Evolutionary conservation across 2,329 filamentous ascomycete genomes (phyloP).

Genomic region (Penicillium janthinellum): DNA sequence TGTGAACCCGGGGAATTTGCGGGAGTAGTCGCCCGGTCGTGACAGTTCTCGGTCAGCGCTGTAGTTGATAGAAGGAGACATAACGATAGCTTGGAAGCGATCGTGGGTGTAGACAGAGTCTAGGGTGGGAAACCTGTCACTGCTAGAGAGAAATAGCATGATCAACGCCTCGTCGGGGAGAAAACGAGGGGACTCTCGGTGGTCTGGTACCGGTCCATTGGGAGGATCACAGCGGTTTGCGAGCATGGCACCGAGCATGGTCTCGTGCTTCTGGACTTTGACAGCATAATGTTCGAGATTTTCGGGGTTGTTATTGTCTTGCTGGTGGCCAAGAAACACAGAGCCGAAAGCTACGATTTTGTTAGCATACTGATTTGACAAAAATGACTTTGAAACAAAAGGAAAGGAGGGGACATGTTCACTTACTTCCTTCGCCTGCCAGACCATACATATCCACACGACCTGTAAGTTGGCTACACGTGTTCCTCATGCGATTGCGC

Average conservation of each 20-base stretch:
- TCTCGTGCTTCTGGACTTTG: constrained; percentile 23
- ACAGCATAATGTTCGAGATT: constrained; percentile 23
- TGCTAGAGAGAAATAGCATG: constrained; percentile 27
- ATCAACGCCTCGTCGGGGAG: constrained; percentile 33
- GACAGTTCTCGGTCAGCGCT: constrained; percentile 6
- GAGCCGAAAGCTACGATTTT: constrained; percentile 22
- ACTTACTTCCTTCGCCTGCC: constrained; percentile 25
- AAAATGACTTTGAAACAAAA: background rate
- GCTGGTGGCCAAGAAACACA: constrained; percentile 24
- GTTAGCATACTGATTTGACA: background rate
- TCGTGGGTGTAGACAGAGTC: constrained; percentile 34
- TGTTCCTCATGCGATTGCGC: background rate
- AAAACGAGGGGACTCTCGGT: constrained; percentile 10
- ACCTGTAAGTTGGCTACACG: constrained; percentile 10
- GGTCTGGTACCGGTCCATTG: constrained; percentile 12
- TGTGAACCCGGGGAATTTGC: constrained; percentile 13
- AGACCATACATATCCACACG: constrained; percentile 21
- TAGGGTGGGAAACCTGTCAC: constrained; percentile 31
- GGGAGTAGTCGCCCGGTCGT: background rate
- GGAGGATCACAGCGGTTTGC: background rate
- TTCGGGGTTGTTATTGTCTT: background rate
- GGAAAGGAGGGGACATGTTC: background rate
- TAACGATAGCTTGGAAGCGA: constrained; percentile 29
- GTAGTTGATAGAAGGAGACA: constrained; percentile 30
- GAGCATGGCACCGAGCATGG: background rate